Percentiles rank a stretch among this genome's conserved stretches.
Conservation (phyloP, 2,329 filamentous ascomycete genomes). For the Peltaster fructicola region DNA sequence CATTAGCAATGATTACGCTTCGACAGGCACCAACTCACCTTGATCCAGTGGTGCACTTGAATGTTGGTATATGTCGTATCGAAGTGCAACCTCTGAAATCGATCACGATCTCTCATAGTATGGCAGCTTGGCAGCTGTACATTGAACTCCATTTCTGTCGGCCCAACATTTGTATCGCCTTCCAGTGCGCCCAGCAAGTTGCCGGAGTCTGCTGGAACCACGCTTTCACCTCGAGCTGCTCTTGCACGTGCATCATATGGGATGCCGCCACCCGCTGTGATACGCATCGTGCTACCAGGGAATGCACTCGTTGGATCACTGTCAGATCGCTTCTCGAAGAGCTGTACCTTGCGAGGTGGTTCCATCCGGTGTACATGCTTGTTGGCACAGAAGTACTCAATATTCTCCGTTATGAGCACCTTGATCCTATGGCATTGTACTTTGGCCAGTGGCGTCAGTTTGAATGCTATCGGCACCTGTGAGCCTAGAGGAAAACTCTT, state of each 20-base stretch:
- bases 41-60: conserved; percentile 91
- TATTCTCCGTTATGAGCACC: conserved; percentile 75
- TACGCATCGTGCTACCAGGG: conserved; percentile 55
- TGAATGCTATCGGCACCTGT: conserved; percentile 84
- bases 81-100: conserved; percentile 52
- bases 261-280: conserved; percentile 66
- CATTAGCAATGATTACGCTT: conserved; percentile 7
- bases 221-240: conserved; percentile 37
- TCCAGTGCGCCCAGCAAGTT: conserved; percentile 72
- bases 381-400: conserved; percentile 80
- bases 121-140: conserved; percentile 82
- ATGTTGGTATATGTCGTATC: conserved; percentile 91
- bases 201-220: conserved; percentile 35
- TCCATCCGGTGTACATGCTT: conserved; percentile 73
- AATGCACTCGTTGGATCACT: conserved; percentile 56
- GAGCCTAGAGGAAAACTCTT: conserved; percentile 84
- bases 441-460: conserved; percentile 79
- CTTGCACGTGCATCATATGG: conserved; percentile 42
- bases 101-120: conserved; percentile 59
- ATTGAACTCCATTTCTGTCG: conserved; percentile 87
- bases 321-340: conserved; percentile 79
- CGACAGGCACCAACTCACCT: conserved; percentile 40
- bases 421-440: conserved; percentile 87
- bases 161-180: conserved; percentile 59
- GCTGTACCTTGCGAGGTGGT: conserved; percentile 62